These are phyloP conservation scores for Draba incana DNA, from an alignment of 345 rosid genomes.

Conservation along the genomic window DNA sequence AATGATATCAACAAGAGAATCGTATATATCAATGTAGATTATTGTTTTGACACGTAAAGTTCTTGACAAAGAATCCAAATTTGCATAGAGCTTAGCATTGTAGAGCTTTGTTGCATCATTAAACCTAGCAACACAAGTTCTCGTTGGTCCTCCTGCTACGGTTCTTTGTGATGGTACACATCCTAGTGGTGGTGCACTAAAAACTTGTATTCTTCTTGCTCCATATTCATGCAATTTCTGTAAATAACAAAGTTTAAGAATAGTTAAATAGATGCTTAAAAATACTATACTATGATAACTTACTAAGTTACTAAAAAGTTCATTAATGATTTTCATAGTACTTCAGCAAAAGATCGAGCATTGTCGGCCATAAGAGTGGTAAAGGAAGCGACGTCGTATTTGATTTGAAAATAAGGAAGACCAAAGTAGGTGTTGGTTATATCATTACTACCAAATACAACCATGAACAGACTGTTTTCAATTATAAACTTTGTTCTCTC, in stretches of 20 bases:
- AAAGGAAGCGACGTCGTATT: conserved; percentile 47
- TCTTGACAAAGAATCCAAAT: conserved; percentile 28
- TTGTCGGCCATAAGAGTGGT: conserved; percentile 47
- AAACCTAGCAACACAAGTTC: conserved; percentile 33
- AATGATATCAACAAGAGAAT: conserved; percentile 48
- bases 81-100: conserved; percentile 29
- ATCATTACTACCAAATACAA: conserved; percentile 61
- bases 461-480: conserved; percentile 43
- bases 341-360: conserved; percentile 47
- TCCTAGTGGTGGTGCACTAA: conserved; percentile 39
- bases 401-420: conserved; percentile 39
- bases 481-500: conserved; percentile 45
- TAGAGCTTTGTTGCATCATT: conserved; percentile 38
- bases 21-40: conserved; percentile 49
- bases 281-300: background rate
- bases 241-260: background rate
- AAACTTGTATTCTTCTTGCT: conserved; percentile 39
- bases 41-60: conserved; percentile 32
- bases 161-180: conserved; percentile 46
- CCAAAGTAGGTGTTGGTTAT: conserved; percentile 56
- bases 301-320: background rate
- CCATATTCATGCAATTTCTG: conserved; percentile 37
- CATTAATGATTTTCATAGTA: background rate
- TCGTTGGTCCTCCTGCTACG: conserved; percentile 36
- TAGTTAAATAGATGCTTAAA: too few species aligned